Evolutionary conservation across 1,139 yeast species (phyloP).

Genomic region (Protomyces lactucae-debilis): DNA sequence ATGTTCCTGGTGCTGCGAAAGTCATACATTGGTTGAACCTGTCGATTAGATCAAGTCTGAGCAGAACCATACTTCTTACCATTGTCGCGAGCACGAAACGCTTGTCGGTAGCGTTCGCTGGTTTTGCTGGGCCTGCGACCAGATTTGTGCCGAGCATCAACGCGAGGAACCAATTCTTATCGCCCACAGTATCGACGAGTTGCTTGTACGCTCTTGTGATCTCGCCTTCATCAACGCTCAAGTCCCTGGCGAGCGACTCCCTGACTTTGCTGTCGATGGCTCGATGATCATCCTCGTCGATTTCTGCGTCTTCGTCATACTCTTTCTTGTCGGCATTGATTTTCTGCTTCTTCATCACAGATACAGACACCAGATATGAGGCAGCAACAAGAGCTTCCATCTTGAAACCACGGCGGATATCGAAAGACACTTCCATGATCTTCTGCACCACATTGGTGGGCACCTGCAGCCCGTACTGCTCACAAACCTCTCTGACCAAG

Average conservation of each 20-base stretch:
- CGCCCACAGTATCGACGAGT: not conserved
- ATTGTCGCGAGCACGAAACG: not conserved
- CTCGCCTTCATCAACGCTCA: not conserved
- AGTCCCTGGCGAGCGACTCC: not conserved
- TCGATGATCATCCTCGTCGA: not conserved
- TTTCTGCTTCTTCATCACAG: not conserved
- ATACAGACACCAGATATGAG: not conserved
- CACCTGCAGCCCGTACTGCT: not conserved
- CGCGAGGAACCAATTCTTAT: not conserved
- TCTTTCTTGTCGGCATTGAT: not conserved
- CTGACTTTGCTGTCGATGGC: not conserved
- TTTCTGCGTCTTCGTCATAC: not conserved
- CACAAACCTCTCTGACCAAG: not conserved
- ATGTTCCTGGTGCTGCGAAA: not conserved
- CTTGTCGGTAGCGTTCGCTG: not conserved
- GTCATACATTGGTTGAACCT: not conserved
- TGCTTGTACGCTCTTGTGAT: not conserved
- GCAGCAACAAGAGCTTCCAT: not conserved
- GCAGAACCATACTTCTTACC: not conserved
- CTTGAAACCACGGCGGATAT: not conserved
- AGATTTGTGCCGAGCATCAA: not conserved
- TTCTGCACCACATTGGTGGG: not conserved
- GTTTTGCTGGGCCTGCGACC: not conserved
- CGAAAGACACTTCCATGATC: not conserved
- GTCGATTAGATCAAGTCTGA: not conserved